phyloP scores from a whole-genome alignment of 2,329 filamentous ascomycete species.

The Sarocladium oryzae region DNA sequence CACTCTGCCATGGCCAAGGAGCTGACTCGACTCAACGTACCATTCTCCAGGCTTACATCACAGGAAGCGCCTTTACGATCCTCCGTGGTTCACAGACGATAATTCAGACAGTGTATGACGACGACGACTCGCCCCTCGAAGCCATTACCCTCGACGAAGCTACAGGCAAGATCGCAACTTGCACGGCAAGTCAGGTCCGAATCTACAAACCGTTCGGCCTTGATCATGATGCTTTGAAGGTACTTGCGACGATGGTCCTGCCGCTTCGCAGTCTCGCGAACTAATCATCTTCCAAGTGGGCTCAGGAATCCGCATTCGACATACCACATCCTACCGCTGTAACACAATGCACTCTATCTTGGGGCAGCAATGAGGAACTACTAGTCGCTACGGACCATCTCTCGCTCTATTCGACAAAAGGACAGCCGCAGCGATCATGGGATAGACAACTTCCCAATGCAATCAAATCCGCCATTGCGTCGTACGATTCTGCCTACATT shows the following conservation, averaged over 20 bases:
- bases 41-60: slow-evolving; percentile 74
- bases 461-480: slow-evolving; percentile 69
- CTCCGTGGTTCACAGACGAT: slow-evolving; percentile 68
- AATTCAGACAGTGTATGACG: slow-evolving; percentile 86
- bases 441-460: slow-evolving; percentile 65
- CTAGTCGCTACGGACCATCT: slow-evolving; percentile 67
- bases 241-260: slow-evolving; percentile 30
- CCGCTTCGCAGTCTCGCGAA: background rate
- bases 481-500: slow-evolving; percentile 81
- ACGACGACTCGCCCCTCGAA: slow-evolving; percentile 62
- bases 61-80: slow-evolving; percentile 80
- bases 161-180: slow-evolving; percentile 78
- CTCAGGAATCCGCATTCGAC: slow-evolving; percentile 55
- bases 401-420: slow-evolving; percentile 55
- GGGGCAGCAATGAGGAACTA: slow-evolving; percentile 81
- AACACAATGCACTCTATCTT: slow-evolving; percentile 58
- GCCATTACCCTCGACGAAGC: slow-evolving; percentile 75
- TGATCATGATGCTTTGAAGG: slow-evolving; percentile 67
- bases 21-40: no score
- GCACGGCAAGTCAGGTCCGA: slow-evolving; percentile 59
- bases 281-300: slow-evolving; percentile 45
- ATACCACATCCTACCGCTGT: slow-evolving; percentile 23
- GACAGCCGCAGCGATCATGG: slow-evolving; percentile 59
- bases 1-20: background rate
- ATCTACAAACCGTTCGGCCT: slow-evolving; percentile 72